Evolutionary conservation across 192 early-diverging fungal species (phyloP).

Genomic region (Coemansia sp.): DNA sequence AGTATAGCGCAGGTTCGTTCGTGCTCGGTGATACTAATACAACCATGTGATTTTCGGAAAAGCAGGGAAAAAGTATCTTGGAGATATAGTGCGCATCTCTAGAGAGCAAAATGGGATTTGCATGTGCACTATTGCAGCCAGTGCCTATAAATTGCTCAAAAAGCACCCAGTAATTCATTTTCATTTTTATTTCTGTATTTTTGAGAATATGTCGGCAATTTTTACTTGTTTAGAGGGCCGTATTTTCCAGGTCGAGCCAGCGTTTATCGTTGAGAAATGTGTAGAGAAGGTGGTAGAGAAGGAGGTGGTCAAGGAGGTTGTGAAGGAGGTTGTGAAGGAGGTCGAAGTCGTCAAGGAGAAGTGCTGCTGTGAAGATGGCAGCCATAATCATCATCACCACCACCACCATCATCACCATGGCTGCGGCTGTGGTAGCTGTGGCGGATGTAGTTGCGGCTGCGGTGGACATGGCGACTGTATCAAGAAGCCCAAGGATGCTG

Average conservation of each 20-base stretch:
- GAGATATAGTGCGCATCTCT: no score
- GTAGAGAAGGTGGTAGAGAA: conserved; percentile 40
- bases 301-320: conserved; percentile 36
- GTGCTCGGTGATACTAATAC: no score
- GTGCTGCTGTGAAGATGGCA: conserved; percentile 38
- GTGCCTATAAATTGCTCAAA: no score
- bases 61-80: no score
- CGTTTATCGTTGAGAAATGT: conserved; percentile 48
- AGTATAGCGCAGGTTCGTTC: no score
- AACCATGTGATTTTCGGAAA: no score
- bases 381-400: conserved; percentile 7
- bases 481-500: conserved; percentile 28
- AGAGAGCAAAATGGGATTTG: no score
- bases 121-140: no score
- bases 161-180: no score
- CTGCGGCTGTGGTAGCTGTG: conserved; percentile 3
- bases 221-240: conserved; percentile 45
- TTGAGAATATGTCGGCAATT: conserved; percentile 25
- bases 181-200: conserved; percentile 5
- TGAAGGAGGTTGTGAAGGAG: conserved; percentile 16
- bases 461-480: conserved; percentile 7
- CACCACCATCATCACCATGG: conserved; percentile 20
- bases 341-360: conserved; percentile 38
- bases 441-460: conserved; percentile 11
- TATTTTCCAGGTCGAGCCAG: conserved; percentile 45